Conservation (phyloP, 1,284 basidiomycete species). For the Caloboletus firmus region DNA sequence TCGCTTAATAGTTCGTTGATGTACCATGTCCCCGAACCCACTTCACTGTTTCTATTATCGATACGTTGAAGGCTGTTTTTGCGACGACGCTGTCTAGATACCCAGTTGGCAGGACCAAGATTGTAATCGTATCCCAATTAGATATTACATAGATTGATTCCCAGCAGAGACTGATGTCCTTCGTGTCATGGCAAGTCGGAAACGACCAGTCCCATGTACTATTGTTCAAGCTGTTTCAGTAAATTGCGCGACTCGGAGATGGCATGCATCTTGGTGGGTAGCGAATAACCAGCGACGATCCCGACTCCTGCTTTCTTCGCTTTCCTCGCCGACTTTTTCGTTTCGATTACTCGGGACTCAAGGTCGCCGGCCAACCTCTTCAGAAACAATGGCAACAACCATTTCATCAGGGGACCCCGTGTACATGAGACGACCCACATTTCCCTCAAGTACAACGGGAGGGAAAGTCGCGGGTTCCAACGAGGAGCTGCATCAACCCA, state of each 20-base stretch:
- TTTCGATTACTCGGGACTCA: neutral
- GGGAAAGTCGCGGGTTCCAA: neutral
- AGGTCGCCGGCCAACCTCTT: neutral
- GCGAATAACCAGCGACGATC: neutral
- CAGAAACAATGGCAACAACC: constrained; percentile 2
- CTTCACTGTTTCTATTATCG: constrained; percentile 18
- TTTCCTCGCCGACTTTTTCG: neutral
- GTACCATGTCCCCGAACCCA: constrained; percentile 11
- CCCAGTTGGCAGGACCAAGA: constrained; percentile 34
- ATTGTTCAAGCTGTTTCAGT: neutral
- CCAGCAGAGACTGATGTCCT: neutral
- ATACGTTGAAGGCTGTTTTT: constrained; percentile 12
- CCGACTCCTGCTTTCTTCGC: constrained; percentile 1
- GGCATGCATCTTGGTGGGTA: neutral
- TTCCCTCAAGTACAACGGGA: constrained; percentile 1
- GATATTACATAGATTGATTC: constrained; percentile 9
- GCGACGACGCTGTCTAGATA: constrained; percentile 25
- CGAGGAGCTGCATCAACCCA: constrained; percentile 2
- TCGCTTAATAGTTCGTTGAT: constrained; percentile 25
- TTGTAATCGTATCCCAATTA: constrained; percentile 20
- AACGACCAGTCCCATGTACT: neutral
- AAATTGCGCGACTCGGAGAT: too few relatives aligned
- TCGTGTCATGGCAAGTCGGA: neutral
- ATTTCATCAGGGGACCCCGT: neutral
- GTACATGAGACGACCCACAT: neutral